These are phyloP conservation scores for Calophaca sinica DNA, from an alignment of 306 rosid genomes.

Conservation along the genomic window DNA sequence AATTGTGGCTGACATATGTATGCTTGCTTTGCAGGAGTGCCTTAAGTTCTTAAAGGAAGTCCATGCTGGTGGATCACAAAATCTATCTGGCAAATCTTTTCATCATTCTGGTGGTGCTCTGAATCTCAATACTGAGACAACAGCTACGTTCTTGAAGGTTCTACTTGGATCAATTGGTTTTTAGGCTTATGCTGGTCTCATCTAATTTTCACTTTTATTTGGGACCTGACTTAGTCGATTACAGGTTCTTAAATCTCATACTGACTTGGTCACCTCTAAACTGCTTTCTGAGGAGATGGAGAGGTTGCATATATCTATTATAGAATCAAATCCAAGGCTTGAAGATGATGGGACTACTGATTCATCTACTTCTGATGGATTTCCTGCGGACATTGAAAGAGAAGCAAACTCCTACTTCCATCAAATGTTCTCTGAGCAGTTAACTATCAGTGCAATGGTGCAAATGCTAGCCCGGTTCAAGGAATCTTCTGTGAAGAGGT, in stretches of 20 bases:
- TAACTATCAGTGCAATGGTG: slow-evolving; percentile 79
- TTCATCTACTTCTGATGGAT: slow-evolving; percentile 76
- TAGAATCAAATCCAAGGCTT: slow-evolving; percentile 78
- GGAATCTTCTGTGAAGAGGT: slow-evolving; percentile 92
- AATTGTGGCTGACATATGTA: slow-evolving; percentile 36
- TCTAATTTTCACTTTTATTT: slow-evolving; percentile 29
- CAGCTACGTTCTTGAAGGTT: slow-evolving; percentile 80
- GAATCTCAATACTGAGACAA: slow-evolving; percentile 67
- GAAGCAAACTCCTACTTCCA: slow-evolving; percentile 94
- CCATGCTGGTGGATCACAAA: slow-evolving; percentile 78
- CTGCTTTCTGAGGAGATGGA: slow-evolving; percentile 90
- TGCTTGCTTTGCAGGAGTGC: slow-evolving; percentile 76
- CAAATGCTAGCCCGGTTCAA: slow-evolving; percentile 85
- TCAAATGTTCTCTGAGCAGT: slow-evolving; percentile 87
- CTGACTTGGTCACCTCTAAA: slow-evolving; percentile 56
- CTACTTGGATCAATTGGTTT: slow-evolving; percentile 30
- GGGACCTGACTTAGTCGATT: slow-evolving; percentile 30
- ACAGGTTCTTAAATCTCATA: slow-evolving; percentile 88
- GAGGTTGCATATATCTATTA: slow-evolving; percentile 63
- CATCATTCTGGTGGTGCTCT: slow-evolving; percentile 71
- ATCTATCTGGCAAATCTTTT: slow-evolving; percentile 71
- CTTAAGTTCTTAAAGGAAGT: slow-evolving; percentile 78
- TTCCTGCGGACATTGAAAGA: slow-evolving; percentile 78
- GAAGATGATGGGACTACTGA: slow-evolving; percentile 73
- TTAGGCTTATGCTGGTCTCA: slow-evolving; percentile 2